Percentiles rank a stretch among this genome's conserved stretches.
Conservation (phyloP, 371 early-diverging fungal species). For the Mucor sp. region DNA sequence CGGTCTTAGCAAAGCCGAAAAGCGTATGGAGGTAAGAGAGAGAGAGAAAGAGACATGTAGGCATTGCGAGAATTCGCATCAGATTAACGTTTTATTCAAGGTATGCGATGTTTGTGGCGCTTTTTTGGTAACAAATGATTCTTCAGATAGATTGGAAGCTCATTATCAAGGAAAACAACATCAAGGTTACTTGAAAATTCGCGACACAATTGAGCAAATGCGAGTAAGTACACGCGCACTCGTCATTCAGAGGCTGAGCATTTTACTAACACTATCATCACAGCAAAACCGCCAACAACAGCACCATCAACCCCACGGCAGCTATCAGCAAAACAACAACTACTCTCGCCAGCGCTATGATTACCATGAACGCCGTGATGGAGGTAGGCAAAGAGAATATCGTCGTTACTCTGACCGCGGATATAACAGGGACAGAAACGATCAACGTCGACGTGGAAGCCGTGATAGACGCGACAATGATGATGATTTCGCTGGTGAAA, state of each 20-base stretch:
- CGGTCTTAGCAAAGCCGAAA: slow-evolving; percentile 72
- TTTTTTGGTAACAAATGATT: slow-evolving; percentile 84
- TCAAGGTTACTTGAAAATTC: slow-evolving; percentile 81
- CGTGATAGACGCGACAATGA: slow-evolving; percentile 31
- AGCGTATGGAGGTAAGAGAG: slow-evolving; percentile 69
- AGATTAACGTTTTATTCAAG: slow-evolving; percentile 19
- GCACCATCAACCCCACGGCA: neutral
- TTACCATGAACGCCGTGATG: slow-evolving; percentile 53
- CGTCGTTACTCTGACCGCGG: slow-evolving; percentile 55
- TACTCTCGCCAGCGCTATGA: slow-evolving; percentile 54
- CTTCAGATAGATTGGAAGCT: slow-evolving; percentile 81
- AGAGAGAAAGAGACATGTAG: no score
- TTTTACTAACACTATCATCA: neutral
- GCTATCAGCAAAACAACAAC: slow-evolving; percentile 14
- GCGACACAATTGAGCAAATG: slow-evolving; percentile 77
- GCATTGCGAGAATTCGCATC: neutral
- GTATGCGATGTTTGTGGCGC: slow-evolving; percentile 92
- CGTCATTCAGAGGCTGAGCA: no score
- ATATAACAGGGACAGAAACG: slow-evolving; percentile 33
- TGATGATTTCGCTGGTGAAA: slow-evolving; percentile 40
- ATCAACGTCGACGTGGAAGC: slow-evolving; percentile 27
- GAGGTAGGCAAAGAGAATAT: slow-evolving; percentile 58
- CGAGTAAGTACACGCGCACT: slow-evolving; percentile 45
- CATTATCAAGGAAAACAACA: slow-evolving; percentile 91
- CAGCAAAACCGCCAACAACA: slow-evolving; percentile 24